Evolutionary conservation across 2,329 filamentous ascomycete genomes (phyloP).

Genomic region (Aurifilum marmelostoma): DNA sequence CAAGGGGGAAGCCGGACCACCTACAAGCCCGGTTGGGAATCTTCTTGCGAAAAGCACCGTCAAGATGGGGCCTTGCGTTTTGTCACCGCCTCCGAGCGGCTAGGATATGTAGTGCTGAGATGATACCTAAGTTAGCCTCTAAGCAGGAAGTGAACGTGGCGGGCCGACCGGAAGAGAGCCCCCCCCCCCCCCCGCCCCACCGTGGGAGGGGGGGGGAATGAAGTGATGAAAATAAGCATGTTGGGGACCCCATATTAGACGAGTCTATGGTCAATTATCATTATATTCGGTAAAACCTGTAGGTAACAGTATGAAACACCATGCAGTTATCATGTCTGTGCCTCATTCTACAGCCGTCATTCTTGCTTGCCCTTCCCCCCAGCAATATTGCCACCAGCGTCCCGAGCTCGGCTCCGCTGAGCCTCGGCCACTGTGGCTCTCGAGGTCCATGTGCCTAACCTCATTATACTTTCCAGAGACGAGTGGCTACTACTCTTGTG

Average conservation of each 20-base stretch:
- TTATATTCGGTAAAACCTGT: too few relatives aligned
- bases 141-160: background rate
- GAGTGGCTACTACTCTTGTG: conserved; percentile 24
- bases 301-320: background rate
- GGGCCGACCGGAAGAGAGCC: background rate
- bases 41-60: background rate
- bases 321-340: background rate
- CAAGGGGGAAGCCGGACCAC: background rate
- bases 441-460: conserved; percentile 25
- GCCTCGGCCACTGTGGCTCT: conserved; percentile 17
- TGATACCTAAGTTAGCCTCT: background rate
- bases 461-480: conserved; percentile 13
- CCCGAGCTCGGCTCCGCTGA: background rate
- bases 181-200: too few relatives aligned
- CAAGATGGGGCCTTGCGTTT: background rate
- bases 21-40: background rate
- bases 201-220: background rate
- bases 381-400: background rate
- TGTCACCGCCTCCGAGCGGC: background rate
- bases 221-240: too few relatives aligned
- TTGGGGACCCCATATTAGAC: background rate
- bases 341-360: background rate
- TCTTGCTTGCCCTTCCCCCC: conserved; percentile 24
- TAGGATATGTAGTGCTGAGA: background rate
- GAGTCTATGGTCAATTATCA: too few relatives aligned